Conservation (phyloP, 2,329 filamentous ascomycete species). For the Ascomycota sp. region DNA sequence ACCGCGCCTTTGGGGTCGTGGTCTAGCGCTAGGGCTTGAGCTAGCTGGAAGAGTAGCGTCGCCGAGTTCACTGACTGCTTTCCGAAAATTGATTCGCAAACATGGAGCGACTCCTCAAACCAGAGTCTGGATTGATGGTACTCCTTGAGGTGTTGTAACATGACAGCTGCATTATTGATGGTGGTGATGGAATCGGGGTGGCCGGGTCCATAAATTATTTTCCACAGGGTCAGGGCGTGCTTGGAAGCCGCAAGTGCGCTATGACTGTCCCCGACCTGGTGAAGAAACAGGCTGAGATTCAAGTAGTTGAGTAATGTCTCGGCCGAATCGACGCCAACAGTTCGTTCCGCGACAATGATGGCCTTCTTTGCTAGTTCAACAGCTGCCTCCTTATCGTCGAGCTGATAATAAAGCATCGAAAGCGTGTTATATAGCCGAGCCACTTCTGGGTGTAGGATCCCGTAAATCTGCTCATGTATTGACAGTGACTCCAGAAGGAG, state of each 20-base stretch:
- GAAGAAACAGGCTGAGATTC: slow-evolving; percentile 83
- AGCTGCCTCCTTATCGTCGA: slow-evolving; percentile 92
- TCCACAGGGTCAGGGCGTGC: slow-evolving; percentile 88
- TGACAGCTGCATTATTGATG: slow-evolving; percentile 94
- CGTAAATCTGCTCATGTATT: slow-evolving; percentile 94
- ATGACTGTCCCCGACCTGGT: slow-evolving; percentile 76
- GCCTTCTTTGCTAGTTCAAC: slow-evolving; percentile 91
- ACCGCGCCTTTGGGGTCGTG: slow-evolving; percentile 84
- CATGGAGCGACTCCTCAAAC: slow-evolving; percentile 80
- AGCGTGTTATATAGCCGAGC: slow-evolving; percentile 85
- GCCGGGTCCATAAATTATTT: slow-evolving; percentile 78
- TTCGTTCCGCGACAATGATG: slow-evolving; percentile 86
- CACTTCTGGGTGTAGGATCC: slow-evolving; percentile 88
- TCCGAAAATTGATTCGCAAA: slow-evolving; percentile 79
- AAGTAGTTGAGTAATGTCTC: slow-evolving; percentile 91
- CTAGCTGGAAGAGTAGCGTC: slow-evolving; percentile 88
- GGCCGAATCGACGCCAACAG: slow-evolving; percentile 74
- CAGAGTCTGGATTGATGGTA: slow-evolving; percentile 87
- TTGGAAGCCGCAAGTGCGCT: slow-evolving; percentile 71
- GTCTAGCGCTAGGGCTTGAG: slow-evolving; percentile 86
- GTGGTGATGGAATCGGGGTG: slow-evolving; percentile 97
- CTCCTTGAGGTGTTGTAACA: slow-evolving; percentile 87
- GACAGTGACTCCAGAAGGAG: slow-evolving; percentile 87
- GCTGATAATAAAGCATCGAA: slow-evolving; percentile 86
- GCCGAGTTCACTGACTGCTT: slow-evolving; percentile 79